These are phyloP conservation scores for Dimocarpus longan DNA, from an alignment of 345 rosid genomes.

Conservation along the genomic window DNA sequence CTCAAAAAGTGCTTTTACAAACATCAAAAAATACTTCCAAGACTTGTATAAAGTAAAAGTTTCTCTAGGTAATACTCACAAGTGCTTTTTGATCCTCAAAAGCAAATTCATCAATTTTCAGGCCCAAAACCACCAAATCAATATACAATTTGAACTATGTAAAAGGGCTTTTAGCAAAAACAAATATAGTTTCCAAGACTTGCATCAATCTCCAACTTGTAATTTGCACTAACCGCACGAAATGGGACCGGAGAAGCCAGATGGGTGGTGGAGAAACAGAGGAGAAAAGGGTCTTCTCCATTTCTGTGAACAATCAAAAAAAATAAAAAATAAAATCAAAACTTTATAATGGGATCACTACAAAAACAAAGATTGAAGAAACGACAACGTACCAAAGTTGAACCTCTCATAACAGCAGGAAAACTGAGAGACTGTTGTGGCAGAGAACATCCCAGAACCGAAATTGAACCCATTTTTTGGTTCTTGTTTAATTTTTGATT, in stretches of 20 bases:
- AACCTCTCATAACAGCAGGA: conserved; percentile 21
- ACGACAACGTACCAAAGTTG: conserved; percentile 22
- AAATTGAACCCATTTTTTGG: conserved; percentile 56
- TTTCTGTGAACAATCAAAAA: conserved; percentile 41
- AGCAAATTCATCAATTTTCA: no score
- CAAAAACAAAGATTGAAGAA: background rate
- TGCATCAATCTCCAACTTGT: background rate
- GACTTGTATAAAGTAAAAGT: no score
- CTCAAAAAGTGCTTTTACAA: background rate
- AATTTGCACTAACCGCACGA: conserved; percentile 29
- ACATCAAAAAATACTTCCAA: no score
- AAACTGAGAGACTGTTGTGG: conserved; percentile 14
- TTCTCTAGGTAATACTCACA: background rate
- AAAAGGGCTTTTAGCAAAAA: background rate
- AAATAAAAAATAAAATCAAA: background rate
- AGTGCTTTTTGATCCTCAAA: background rate
- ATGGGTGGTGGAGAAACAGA: conserved; percentile 26
- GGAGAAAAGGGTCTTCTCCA: conserved; percentile 30
- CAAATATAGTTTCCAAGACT: background rate
- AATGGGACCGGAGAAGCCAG: conserved; percentile 22
- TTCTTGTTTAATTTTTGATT: background rate
- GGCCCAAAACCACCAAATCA: no score
- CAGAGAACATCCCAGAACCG: conserved; percentile 38
- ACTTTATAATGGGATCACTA: background rate
- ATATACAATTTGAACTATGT: background rate